Evolutionary conservation across 2,329 filamentous ascomycete species (phyloP).

Genomic region (Cladorrhinum sp.): DNA sequence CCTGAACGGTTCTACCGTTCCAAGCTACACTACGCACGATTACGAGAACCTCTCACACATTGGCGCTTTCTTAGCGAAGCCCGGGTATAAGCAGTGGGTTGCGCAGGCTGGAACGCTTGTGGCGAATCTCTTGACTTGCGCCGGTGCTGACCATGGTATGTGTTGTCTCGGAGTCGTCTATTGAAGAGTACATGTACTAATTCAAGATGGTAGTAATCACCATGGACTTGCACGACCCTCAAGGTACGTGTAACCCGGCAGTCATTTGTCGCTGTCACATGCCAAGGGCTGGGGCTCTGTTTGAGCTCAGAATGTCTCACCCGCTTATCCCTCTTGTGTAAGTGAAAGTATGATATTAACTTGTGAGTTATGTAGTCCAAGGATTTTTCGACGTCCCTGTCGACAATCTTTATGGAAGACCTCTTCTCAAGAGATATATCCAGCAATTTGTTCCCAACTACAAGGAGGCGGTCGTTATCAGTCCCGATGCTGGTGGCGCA

Average conservation of each 20-base stretch:
- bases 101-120: conserved; percentile 94
- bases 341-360: background rate
- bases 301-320: background rate
- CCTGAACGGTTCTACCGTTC: background rate
- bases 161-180: conserved; percentile 35
- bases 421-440: conserved; percentile 67
- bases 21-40: conserved; percentile 59
- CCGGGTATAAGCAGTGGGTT: conserved; percentile 97
- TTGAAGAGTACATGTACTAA: conserved; percentile 1
- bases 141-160: conserved; percentile 67
- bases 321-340: background rate
- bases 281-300: background rate
- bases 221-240: conserved; percentile 93
- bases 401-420: conserved; percentile 90
- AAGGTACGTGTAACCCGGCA: conserved; percentile 37
- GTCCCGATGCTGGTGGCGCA: conserved; percentile 91
- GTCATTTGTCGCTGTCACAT: conserved; percentile 4
- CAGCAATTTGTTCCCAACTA: conserved; percentile 81
- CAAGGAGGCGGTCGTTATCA: conserved; percentile 87
- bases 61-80: conserved; percentile 69
- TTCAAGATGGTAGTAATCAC: conserved; percentile 65
- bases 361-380: conserved; percentile 38
- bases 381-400: conserved; percentile 53
- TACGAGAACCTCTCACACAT: conserved; percentile 57
- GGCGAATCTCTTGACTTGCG: conserved; percentile 89